Conservation (phyloP, 352 stramenopile genomes). For the Phytopythium montanum region DNA sequence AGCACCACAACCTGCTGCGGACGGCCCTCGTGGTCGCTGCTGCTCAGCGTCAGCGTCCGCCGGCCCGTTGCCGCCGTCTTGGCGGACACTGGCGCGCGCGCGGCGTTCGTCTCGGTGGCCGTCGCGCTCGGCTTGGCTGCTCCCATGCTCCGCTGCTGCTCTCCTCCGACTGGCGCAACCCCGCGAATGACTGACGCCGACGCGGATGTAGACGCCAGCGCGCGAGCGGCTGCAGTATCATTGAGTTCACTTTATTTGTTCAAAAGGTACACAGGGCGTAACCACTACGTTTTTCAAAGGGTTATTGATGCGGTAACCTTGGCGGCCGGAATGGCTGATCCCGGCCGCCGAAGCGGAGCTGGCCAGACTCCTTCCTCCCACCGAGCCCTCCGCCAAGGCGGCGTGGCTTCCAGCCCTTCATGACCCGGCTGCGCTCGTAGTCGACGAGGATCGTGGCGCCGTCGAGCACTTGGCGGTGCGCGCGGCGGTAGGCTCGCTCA, state of each 20-base stretch:
- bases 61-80: not conserved
- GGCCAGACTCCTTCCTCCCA: slow-evolving; percentile 72
- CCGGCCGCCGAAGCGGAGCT: slow-evolving; percentile 77
- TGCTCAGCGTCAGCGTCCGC: slow-evolving; percentile 12
- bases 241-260: not conserved
- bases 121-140: not conserved
- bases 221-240: not conserved
- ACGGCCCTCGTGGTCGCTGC: slow-evolving; percentile 8
- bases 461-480: slow-evolving; percentile 57
- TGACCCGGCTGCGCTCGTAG: slow-evolving; percentile 72
- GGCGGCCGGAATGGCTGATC: slow-evolving; percentile 69
- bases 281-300: too few relatives aligned
- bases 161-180: not conserved
- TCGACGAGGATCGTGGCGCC: slow-evolving; percentile 66
- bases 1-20: slow-evolving; percentile 14
- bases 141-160: slow-evolving; percentile 3
- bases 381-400: slow-evolving; percentile 77
- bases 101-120: not conserved
- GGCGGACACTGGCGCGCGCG: not conserved
- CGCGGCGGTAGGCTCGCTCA: slow-evolving; percentile 44
- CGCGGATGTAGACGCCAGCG: not conserved
- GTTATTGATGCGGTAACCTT: too few relatives aligned
- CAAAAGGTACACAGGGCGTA: not conserved
- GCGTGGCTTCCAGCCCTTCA: slow-evolving; percentile 79
- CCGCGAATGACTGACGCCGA: not conserved